phyloP scores from a whole-genome alignment of 2,329 filamentous ascomycete genomes.

The Hymenoscyphus fructigenus region DNA sequence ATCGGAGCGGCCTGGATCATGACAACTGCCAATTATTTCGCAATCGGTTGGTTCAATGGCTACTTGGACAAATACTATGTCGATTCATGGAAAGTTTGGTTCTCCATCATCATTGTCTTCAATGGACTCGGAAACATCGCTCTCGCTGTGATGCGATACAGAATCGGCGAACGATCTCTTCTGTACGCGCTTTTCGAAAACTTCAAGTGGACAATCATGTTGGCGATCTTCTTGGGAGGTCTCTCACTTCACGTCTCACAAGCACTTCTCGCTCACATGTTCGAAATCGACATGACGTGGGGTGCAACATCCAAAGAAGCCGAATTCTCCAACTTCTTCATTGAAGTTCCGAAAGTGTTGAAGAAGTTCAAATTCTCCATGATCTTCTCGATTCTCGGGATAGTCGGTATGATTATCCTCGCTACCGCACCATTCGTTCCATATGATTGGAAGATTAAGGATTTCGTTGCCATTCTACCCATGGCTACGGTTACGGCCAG shows the following conservation, averaged over 20 bases:
- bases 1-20: conserved; percentile 75
- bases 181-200: conserved; percentile 58
- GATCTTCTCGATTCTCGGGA: conserved; percentile 46
- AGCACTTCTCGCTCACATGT: conserved; percentile 78
- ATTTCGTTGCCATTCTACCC: conserved; percentile 74
- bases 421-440: conserved; percentile 63
- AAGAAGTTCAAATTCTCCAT: conserved; percentile 63
- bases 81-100: conserved; percentile 77
- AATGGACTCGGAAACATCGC: conserved; percentile 72
- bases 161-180: conserved; percentile 62
- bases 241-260: conserved; percentile 78
- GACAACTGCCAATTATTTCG: conserved; percentile 72
- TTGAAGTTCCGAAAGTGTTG: conserved; percentile 76
- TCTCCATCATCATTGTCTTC: conserved; percentile 77
- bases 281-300: conserved; percentile 84
- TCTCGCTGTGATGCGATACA: conserved; percentile 71
- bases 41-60: conserved; percentile 74
- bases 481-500: conserved; percentile 69
- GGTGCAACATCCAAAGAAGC: conserved; percentile 81
- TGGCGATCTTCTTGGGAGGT: conserved; percentile 81
- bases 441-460: conserved; percentile 62
- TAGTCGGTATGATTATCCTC: conserved; percentile 61
- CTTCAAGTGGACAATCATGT: conserved; percentile 71
- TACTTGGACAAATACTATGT: conserved; percentile 79
- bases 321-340: conserved; percentile 80